phyloP scores from a whole-genome alignment of 2,329 filamentous ascomycete genomes.

The Tolypocladium sp. region DNA sequence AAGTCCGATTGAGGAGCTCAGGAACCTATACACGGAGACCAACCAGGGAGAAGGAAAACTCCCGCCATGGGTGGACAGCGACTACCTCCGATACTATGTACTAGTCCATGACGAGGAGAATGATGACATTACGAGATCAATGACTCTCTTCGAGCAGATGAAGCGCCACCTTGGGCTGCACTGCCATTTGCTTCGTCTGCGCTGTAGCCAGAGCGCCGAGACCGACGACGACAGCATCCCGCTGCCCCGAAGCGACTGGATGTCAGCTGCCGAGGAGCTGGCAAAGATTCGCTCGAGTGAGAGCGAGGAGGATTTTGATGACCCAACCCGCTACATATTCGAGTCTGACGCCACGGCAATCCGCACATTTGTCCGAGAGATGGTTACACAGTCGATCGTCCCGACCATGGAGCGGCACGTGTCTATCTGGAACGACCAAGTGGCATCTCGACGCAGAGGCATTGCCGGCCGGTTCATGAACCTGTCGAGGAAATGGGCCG shows the following conservation, averaged over 20 bases:
- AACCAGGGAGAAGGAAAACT: conserved; percentile 64
- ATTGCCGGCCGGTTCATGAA: conserved; percentile 91
- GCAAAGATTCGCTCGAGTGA: conserved; percentile 62
- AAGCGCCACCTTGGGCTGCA: conserved; percentile 96
- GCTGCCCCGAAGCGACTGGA: conserved; percentile 78
- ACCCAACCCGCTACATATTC: conserved; percentile 71
- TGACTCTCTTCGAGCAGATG: conserved; percentile 93
- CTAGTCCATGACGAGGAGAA: conserved; percentile 93
- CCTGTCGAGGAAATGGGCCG: conserved; percentile 80
- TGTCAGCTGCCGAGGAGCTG: conserved; percentile 78
- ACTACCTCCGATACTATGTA: conserved; percentile 93
- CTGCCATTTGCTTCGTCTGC: conserved; percentile 80
- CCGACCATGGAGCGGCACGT: conserved; percentile 93
- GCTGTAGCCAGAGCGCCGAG: conserved; percentile 75
- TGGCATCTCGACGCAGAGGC: conserved; percentile 81
- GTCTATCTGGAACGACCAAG: conserved; percentile 92
- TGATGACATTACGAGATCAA: conserved; percentile 85
- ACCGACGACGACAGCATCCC: conserved; percentile 86
- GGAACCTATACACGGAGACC: conserved; percentile 77
- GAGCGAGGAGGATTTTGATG: conserved; percentile 58
- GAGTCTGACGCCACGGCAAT: conserved; percentile 88
- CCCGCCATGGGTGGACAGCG: conserved; percentile 80
- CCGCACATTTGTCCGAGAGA: conserved; percentile 81
- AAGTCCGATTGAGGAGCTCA: conserved; percentile 76
- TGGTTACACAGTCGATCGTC: conserved; percentile 89